Conservation (phyloP, 352 stramenopile species). For the Phytophthora tubulina region DNA sequence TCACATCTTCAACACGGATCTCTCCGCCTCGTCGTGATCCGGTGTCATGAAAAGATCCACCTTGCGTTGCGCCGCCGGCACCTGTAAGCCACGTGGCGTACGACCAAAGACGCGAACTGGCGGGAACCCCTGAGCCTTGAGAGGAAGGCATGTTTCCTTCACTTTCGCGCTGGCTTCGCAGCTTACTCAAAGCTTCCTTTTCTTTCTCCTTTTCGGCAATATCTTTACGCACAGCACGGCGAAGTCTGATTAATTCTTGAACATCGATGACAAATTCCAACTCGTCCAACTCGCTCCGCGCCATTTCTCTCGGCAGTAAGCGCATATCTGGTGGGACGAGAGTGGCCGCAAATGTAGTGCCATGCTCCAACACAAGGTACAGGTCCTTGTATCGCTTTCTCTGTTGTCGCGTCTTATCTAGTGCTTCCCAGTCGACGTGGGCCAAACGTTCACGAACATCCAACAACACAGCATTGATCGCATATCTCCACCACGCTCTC, state of each 20-base stretch:
- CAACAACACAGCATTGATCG: slow-evolving; percentile 74
- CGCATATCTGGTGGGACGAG: slow-evolving; percentile 54
- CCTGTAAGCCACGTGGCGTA: slow-evolving; percentile 80
- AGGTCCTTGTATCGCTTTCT: slow-evolving; percentile 71
- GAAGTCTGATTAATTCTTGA: slow-evolving; percentile 73
- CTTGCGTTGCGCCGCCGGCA: slow-evolving; percentile 25
- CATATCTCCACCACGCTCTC: slow-evolving; percentile 78
- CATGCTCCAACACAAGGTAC: slow-evolving; percentile 52
- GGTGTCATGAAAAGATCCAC: slow-evolving; percentile 9
- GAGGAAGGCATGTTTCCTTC: slow-evolving; percentile 3
- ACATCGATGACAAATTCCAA: slow-evolving; percentile 79
- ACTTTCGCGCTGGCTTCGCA: slow-evolving; percentile 40
- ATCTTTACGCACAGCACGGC: slow-evolving; percentile 57
- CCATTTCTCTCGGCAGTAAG: slow-evolving; percentile 59
- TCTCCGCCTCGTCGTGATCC: slow-evolving; percentile 18
- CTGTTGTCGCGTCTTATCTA: slow-evolving; percentile 47
- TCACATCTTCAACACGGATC: slow-evolving; percentile 57
- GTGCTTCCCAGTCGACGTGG: slow-evolving; percentile 72
- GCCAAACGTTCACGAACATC: slow-evolving; percentile 78
- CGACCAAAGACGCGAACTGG: slow-evolving; percentile 69
- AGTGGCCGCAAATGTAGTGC: slow-evolving; percentile 40
- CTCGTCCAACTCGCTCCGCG: slow-evolving; percentile 62
- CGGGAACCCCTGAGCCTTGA: slow-evolving; percentile 36
- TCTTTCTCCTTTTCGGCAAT: slow-evolving; percentile 55
- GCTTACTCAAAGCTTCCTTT: slow-evolving; percentile 41